A percentile compares a stretch with the other conserved stretches of the same genome.
Conservation (phyloP, 345 rosid genomes). For the Pugionium dolabratum region DNA sequence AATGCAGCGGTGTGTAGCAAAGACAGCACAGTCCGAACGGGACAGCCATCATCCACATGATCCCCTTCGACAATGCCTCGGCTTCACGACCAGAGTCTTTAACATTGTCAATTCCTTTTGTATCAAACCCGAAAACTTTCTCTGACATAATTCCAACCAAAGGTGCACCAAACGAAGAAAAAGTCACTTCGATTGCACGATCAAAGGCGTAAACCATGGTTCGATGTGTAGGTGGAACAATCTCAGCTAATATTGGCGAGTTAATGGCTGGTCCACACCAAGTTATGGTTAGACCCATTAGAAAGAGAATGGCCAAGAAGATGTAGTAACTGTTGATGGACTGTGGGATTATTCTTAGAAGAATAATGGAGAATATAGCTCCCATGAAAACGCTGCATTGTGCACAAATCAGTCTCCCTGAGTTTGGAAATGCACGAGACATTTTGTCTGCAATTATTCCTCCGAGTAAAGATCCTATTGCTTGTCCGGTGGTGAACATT, state of each 20-base stretch:
- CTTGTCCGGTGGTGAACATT: constrained; percentile 67
- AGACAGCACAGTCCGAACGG: constrained; percentile 80
- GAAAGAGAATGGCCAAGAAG: constrained; percentile 58
- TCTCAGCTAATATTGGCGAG: constrained; percentile 86
- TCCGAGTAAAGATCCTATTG: constrained; percentile 68
- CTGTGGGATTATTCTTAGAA: constrained; percentile 72
- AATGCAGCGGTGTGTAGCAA: constrained; percentile 76
- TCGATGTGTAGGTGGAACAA: constrained; percentile 76
- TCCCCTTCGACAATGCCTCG: constrained; percentile 71
- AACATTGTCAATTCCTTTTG: constrained; percentile 51
- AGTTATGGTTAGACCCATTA: constrained; percentile 80
- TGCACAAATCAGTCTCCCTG: constrained; percentile 79
- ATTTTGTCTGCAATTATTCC: constrained; percentile 74
- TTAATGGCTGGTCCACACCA: constrained; percentile 83
- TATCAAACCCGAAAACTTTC: constrained; percentile 64
- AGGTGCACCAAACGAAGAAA: constrained; percentile 87
- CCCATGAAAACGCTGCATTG: constrained; percentile 91
- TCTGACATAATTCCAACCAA: constrained; percentile 89
- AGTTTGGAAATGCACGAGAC: constrained; percentile 57
- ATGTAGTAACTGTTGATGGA: constrained; percentile 57
- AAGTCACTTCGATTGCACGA: constrained; percentile 79
- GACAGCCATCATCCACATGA: constrained; percentile 75
- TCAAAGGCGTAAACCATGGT: constrained; percentile 93
- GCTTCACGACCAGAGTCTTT: constrained; percentile 64
- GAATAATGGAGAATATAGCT: constrained; percentile 71